Base-by-base conservation (phyloP, 2,329 filamentous ascomycete genomes). In the Paramyrothecium roridum region DNA sequence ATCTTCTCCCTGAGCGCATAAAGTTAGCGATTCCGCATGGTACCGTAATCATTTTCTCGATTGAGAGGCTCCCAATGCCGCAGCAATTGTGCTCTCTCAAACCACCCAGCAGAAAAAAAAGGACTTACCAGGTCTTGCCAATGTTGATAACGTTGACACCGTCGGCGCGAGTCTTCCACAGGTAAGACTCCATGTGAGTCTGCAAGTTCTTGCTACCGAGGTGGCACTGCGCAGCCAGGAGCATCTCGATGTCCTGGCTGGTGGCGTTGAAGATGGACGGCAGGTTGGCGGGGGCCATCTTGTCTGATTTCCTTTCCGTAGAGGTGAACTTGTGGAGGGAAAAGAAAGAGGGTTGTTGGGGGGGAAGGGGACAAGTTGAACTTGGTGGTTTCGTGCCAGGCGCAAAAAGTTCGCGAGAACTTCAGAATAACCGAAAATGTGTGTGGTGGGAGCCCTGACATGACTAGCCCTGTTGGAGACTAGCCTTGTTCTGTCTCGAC, bases 91-190 rank as follows among this genome's bases (percentile, higher is more conserved):
- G 26, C 48, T 43, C n/a, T 43, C 48, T 13, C 2, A 54, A 54
- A 57, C 20, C 47, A 52, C 46, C 48, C 23, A 26, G 3, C 20
- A 11, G 21, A 10, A 20, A 48, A 60, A 23, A 20, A 26, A 48
- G 10, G 60, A 77, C 88, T 66, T 88, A 96, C 92, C 93, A 99
- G 81, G 95, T 99, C 91, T 99, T 99, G 84, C 93, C 93, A 80
- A 99, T 91, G 88, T 99, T 99, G 80, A 99, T 85, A 67, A 99
- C 86, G 79, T 99, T 99, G 83, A 99, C 89, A 81, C 95, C 95
- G 73, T 99, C 96, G 66, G 91, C 89, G 76, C 95, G 91, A 78
- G 92, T 96, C 90, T 99, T 99, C 93, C 93, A 99, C 74, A 99
- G 89, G 86, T 99, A 99, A 69, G 92, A 90, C 82, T 96, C 91